These are phyloP conservation scores for Trichoderma atrobrunneum DNA, from an alignment of 2,329 filamentous ascomycete genomes.

Conservation along the genomic window DNA sequence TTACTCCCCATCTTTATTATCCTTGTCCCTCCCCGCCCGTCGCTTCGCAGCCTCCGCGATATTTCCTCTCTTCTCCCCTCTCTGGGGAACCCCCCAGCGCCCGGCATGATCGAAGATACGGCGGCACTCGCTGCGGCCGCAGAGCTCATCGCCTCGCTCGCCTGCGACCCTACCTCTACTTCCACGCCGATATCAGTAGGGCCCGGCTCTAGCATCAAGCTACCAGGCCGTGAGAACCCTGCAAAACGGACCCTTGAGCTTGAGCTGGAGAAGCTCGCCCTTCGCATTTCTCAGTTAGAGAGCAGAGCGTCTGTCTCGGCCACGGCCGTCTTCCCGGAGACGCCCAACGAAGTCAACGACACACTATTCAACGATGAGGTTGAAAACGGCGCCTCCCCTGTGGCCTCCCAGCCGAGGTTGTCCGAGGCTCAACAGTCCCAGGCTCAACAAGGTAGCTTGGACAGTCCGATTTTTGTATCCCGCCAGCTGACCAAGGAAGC, in stretches of 20 bases:
- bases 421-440: constrained; percentile 41
- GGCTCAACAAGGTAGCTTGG: constrained; percentile 41
- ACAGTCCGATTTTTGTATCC: constrained; percentile 35
- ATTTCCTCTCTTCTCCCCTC: constrained; percentile 15
- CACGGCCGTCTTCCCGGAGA: constrained; percentile 67
- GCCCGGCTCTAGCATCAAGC: constrained; percentile 54
- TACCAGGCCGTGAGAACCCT: constrained; percentile 73
- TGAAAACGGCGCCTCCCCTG: constrained; percentile 42
- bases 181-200: constrained; percentile 40
- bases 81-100: constrained; percentile 14
- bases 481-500: constrained; percentile 73
- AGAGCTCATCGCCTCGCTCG: constrained; percentile 53
- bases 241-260: constrained; percentile 78
- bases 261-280: constrained; percentile 75
- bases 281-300: constrained; percentile 80
- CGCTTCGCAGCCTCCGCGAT: constrained; percentile 11
- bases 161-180: constrained; percentile 39
- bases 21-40: neutral
- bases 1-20: neutral
- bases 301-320: constrained; percentile 64
- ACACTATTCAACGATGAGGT: constrained; percentile 61
- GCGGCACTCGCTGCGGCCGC: constrained; percentile 53
- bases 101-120: constrained; percentile 50
- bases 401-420: constrained; percentile 43
- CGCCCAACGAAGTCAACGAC: constrained; percentile 71